Conservation (phyloP, 2,329 filamentous ascomycete species). For the Talaromyces sp. region DNA sequence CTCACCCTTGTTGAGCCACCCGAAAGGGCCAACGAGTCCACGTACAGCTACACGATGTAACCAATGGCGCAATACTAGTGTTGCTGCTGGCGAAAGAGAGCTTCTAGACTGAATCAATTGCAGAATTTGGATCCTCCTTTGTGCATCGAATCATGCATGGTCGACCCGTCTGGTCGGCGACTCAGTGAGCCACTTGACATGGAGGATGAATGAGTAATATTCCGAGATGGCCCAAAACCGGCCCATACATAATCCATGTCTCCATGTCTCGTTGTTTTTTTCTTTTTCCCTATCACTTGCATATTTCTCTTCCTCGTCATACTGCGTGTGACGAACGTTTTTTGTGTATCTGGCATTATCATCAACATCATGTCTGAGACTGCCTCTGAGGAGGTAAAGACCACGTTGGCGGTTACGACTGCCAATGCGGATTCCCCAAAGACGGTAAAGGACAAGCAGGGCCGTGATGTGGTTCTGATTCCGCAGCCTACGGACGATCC, state of each 20-base stretch:
- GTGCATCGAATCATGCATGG: background rate
- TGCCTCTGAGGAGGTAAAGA: slow-evolving; percentile 4
- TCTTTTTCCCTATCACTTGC: background rate
- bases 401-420: slow-evolving; percentile 1
- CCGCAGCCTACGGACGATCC: slow-evolving; percentile 11
- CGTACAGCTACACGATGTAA: slow-evolving; percentile 4
- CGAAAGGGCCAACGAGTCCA: background rate
- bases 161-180: background rate
- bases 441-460: slow-evolving; percentile 6
- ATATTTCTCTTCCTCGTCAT: background rate
- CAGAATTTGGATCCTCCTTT: background rate
- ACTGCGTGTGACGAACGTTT: background rate
- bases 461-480: slow-evolving; percentile 11
- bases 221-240: background rate
- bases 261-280: background rate
- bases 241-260: background rate
- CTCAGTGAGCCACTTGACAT: background rate
- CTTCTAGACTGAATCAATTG: background rate
- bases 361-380: slow-evolving; percentile 7
- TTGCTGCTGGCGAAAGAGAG: background rate
- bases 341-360: background rate
- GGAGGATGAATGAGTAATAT: background rate
- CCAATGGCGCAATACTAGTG: background rate
- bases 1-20: background rate
- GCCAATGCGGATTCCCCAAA: slow-evolving; percentile 3